Base-by-base conservation (phyloP, 352 stramenopile species). In the Elongisporangium anandrum region DNA sequence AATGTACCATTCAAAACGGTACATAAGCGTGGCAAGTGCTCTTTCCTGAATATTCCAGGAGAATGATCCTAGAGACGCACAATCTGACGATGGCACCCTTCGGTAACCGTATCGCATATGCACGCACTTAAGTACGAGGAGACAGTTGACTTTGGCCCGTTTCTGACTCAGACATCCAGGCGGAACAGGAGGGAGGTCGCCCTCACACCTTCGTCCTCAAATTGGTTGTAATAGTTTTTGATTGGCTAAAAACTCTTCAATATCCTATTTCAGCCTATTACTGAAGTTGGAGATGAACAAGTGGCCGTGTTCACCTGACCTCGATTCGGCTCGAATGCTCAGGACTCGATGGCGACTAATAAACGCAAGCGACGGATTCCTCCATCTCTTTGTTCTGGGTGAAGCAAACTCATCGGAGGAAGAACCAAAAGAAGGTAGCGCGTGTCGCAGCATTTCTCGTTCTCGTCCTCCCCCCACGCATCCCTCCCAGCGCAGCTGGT, bases 191-290 rank as follows among this genome's bases (percentile, higher is more conserved):
- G 34, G 34, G 34, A 45, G 34, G 34, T 45, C 34, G 34, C 34
- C 34, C 34, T 17, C 34, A 45, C 34, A 2, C 34, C 12, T 17
- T 45, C 34, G 17, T 45, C 34, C 34, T 45, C 34, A 12, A 56
- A 3, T 22, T 65, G 21, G 57, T 68, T 41, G 56, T 55, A 17
- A 41, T 56, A n/a, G 9, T 16, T 2, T 26, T 0, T 39, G 19
- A 70, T 70, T 70, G 12, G 34, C 1, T 45, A 17, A 17, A 45
- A 17, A 45, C 9, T 45, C 9, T 45, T 8, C 34, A 4, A 17
- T 17, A 17, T 45, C 12, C 13, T 45, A 45, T 45, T 45, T 17
- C 34, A 45, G 34, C 34, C 34, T 17, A 45, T 45, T 45, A 38
- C 34, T 45, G 34, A 45, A 17, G 34, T 12, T 15, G 13, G 34